Evolutionary conservation across 208 protist species (phyloP).

Genomic region (Wallacemonas sp.): DNA sequence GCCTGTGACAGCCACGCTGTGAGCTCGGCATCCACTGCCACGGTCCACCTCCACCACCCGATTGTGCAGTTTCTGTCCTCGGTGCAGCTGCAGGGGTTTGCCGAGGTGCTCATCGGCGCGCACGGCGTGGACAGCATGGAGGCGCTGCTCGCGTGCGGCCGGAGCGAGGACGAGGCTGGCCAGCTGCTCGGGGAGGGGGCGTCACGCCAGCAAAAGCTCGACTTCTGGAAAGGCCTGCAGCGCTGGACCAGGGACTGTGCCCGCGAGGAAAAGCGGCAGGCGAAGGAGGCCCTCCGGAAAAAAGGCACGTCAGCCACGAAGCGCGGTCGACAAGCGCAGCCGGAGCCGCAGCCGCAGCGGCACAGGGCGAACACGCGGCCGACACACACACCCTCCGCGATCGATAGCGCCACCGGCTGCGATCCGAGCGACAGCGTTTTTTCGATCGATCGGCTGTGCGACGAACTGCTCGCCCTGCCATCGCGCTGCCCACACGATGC

Average conservation of each 20-base stretch:
- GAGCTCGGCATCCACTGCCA: too few relatives aligned
- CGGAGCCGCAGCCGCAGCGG: too few relatives aligned
- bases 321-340: background rate
- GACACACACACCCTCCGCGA: too few relatives aligned
- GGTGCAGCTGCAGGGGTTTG: conserved; percentile 80
- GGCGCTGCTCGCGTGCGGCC: conserved; percentile 35
- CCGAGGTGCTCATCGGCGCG: conserved; percentile 37
- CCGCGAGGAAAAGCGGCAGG: conserved; percentile 15
- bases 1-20: too few relatives aligned
- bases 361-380: too few relatives aligned
- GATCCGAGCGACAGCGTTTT: background rate
- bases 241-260: conserved; percentile 30
- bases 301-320: background rate
- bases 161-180: conserved; percentile 38
- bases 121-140: conserved; percentile 42
- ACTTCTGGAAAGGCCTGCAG: conserved; percentile 64
- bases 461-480: conserved; percentile 6
- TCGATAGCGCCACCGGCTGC: background rate
- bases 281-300: background rate
- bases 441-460: conserved; percentile 10
- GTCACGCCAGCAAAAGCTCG: conserved; percentile 57
- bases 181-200: conserved; percentile 54
- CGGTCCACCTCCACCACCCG: conserved; percentile 43
- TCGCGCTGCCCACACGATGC: background rate
- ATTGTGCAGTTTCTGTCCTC: conserved; percentile 79